A percentile compares a stretch with the other conserved stretches of the same genome.
Conservation (phyloP, 768 basidiomycete genomes). For the Glaciozyma antarctica region DNA sequence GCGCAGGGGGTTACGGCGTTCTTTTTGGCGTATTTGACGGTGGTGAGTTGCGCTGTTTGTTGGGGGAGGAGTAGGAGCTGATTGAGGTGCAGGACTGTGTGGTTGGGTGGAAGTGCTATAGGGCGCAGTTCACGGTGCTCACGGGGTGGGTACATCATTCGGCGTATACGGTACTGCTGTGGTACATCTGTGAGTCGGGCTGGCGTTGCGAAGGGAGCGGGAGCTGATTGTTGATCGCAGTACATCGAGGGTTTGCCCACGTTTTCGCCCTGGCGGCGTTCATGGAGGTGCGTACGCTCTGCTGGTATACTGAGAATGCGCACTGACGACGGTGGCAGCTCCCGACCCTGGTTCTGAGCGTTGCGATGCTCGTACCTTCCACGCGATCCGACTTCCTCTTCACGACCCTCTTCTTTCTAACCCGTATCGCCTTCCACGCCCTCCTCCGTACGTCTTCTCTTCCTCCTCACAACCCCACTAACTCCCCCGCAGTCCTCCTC, state of each 20-base stretch:
- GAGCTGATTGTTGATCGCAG: neutral
- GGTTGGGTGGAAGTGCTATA: neutral
- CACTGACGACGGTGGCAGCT: neutral
- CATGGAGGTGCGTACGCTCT: neutral
- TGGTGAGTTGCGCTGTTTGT: neutral
- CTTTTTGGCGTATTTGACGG: conserved; percentile 1
- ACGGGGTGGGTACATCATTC: conserved; percentile 2
- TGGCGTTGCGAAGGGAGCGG: neutral
- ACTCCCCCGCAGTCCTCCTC: neutral
- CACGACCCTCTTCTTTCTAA: conserved; percentile 2
- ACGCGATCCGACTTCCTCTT: conserved; percentile 3
- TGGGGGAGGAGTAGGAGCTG: no score
- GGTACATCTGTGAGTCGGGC: neutral
- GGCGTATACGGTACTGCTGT: neutral
- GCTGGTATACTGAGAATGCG: neutral
- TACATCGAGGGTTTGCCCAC: neutral
- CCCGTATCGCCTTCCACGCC: conserved; percentile 3
- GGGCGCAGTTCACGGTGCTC: neutral
- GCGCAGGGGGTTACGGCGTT: neutral
- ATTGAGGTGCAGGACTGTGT: neutral
- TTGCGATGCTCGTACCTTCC: neutral
- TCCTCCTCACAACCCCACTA: neutral
- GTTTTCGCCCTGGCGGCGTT: neutral
- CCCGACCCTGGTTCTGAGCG: neutral
- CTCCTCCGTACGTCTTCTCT: neutral